These are phyloP conservation scores for Coniferiporia weirii DNA, from an alignment of 1,284 basidiomycete genomes.

Conservation along the genomic window DNA sequence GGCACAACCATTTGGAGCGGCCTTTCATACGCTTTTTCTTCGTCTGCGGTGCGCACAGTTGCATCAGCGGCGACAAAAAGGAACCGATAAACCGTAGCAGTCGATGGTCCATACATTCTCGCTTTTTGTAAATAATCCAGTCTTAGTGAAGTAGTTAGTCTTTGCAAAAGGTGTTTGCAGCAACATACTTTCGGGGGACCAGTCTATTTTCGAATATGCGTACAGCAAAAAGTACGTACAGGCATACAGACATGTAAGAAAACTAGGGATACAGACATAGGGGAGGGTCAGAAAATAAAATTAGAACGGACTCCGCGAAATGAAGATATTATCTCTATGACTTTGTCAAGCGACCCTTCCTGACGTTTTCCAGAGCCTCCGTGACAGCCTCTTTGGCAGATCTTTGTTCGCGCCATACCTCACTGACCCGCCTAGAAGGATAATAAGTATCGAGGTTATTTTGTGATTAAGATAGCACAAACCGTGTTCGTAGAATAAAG, in stretches of 20 bases:
- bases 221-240: too few species aligned
- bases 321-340: background rate
- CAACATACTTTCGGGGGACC: too few species aligned
- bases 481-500: constrained; percentile 68
- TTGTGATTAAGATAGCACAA: constrained; percentile 26
- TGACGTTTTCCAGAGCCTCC: constrained; percentile 65
- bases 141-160: too few species aligned
- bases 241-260: background rate
- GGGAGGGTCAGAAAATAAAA: too few species aligned
- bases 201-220: too few species aligned
- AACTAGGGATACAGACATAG: background rate
- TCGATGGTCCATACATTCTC: background rate
- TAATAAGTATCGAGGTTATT: constrained; percentile 9
- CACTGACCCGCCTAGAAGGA: constrained; percentile 47
- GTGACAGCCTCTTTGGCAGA: constrained; percentile 55
- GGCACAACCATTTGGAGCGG: constrained; percentile 92
- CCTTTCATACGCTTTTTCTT: constrained; percentile 78
- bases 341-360: constrained; percentile 32
- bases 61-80: background rate
- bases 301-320: too few species aligned
- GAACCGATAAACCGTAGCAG: background rate
- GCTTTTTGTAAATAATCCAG: too few species aligned
- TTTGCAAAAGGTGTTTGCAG: too few species aligned
- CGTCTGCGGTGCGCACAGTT: constrained; percentile 57
- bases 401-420: constrained; percentile 56